Base-by-base conservation (phyloP, 352 stramenopile species). In the Globisporangium lucens region DNA sequence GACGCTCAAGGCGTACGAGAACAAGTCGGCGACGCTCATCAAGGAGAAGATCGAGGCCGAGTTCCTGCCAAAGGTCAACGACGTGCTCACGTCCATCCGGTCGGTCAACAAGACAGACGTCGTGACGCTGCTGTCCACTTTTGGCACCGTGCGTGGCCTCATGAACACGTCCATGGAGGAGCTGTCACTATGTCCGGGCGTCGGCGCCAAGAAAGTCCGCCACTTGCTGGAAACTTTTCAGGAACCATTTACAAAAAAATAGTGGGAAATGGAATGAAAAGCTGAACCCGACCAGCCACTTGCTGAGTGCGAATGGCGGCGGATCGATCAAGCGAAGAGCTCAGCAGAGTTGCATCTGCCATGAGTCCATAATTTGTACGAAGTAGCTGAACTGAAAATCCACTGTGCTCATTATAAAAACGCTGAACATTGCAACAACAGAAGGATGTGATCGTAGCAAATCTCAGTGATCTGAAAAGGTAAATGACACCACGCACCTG, bases 51-150 rank as follows among this genome's bases (percentile, higher is more conserved):
- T 98, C 15, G 85, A 98, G 63, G 80, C 80, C 17, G 92, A 96
- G 63, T 97, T 98, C 66, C 74, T 98, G 20, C 77, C 88, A 0
- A 94, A 97, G 72, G 88, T 97, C 7, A 89, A 95, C 64, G 89
- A 98, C 71, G 90, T 96, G 55, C 81, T 99, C 56, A 95, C 83
- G 46, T 88, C 79, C 46, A 82, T 98, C 12, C 82, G 88, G 20
- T 96, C 89, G 29, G 83, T 99, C 15, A 99, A 99, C 81, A 98
- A 98, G 73, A 98, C 96, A 38, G 97, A 99, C 80, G 87, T 98
- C 7, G 72, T 91, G 6, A 97, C 94, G 38, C 73, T 99, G 46
- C 73, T 98, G 30, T 89, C 83, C 38, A 97, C 97, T 36, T 99
- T 99, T 75, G 84, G 88, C 29, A 93, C 83, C 1, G 77, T 98